Percentiles rank a stretch among this genome's conserved stretches.
These are phyloP conservation scores for Sordaria brevicollis DNA, from an alignment of 495 filamentous ascomycete species.

Conservation along the genomic window DNA sequence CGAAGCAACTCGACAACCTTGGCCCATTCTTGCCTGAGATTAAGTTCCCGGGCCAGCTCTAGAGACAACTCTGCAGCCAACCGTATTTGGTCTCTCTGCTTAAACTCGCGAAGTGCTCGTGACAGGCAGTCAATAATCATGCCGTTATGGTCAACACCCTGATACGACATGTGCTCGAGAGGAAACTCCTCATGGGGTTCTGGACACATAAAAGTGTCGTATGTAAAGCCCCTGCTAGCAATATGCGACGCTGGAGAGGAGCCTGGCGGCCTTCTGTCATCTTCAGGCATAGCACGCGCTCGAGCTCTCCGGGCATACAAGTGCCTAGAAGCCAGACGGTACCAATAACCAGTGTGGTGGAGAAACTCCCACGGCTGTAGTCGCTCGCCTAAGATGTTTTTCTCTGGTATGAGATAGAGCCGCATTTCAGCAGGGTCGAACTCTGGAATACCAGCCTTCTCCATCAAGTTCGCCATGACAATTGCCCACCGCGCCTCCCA, in stretches of 20 bases:
- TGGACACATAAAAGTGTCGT: constrained; percentile 80
- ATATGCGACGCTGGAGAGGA: constrained; percentile 58
- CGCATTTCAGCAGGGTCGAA: constrained; percentile 22
- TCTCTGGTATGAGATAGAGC: constrained; percentile 58
- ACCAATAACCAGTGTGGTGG: constrained; percentile 86
- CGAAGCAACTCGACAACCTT: constrained; percentile 57
- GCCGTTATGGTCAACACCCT: constrained; percentile 51
- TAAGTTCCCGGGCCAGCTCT: constrained; percentile 58
- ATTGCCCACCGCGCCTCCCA: constrained; percentile 79
- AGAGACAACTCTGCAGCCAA: constrained; percentile 59
- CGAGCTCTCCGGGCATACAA: constrained; percentile 46
- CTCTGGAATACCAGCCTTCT: constrained; percentile 43
- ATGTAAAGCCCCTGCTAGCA: constrained; percentile 55
- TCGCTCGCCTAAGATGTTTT: constrained; percentile 53
- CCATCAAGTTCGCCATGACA: constrained; percentile 72
- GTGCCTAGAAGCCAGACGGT: constrained; percentile 58
- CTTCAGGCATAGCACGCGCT: constrained; percentile 60
- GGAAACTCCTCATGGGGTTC: constrained; percentile 64
- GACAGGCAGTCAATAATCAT: constrained; percentile 52
- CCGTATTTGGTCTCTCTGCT: constrained; percentile 49
- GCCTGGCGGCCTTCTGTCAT: constrained; percentile 59
- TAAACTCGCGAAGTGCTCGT: constrained; percentile 55
- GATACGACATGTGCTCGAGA: constrained; percentile 26
- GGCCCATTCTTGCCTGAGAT: constrained; percentile 50
- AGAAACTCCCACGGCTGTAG: constrained; percentile 68